phyloP scores from a whole-genome alignment of 1,284 basidiomycete genomes.

The Farysia itapuensis region DNA sequence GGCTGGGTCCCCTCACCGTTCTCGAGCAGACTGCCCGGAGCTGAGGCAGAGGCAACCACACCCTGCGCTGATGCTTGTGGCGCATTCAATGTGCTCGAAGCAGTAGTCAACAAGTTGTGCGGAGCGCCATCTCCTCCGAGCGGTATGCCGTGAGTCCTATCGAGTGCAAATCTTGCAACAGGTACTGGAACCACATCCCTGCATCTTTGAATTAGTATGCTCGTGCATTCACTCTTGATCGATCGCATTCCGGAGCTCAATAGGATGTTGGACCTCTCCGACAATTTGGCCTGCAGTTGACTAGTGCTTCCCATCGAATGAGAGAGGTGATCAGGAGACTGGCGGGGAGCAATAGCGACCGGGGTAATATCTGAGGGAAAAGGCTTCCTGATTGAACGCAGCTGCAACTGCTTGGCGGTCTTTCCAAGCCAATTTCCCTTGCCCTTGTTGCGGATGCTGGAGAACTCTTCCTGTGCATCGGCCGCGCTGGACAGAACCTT shows the following conservation, averaged over 20 bases:
- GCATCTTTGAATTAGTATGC: conserved; percentile 46
- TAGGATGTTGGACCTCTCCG: conserved; percentile 16
- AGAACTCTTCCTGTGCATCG: neutral
- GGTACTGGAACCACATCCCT: conserved; percentile 57
- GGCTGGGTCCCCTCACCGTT: too few species aligned
- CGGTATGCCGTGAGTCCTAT: too few species aligned
- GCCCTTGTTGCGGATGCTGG: conserved; percentile 4
- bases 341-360: too few species aligned
- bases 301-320: too few species aligned
- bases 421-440: conserved; percentile 48
- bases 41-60: too few species aligned
- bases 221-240: conserved; percentile 35
- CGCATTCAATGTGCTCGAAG: too few species aligned
- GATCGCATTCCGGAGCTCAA: conserved; percentile 12
- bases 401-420: conserved; percentile 41
- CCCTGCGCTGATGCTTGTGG: too few species aligned
- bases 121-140: too few species aligned
- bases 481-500: conserved; percentile 2
- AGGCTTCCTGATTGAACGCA: conserved; percentile 17
- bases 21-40: too few species aligned
- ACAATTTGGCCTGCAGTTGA: conserved; percentile 13
- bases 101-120: too few species aligned
- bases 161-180: conserved; percentile 53
- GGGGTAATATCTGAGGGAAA: too few species aligned
- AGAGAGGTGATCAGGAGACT: too few species aligned